Evolutionary conservation across 345 rosid species (phyloP).

Genomic region (Ailanthus altissimus): DNA sequence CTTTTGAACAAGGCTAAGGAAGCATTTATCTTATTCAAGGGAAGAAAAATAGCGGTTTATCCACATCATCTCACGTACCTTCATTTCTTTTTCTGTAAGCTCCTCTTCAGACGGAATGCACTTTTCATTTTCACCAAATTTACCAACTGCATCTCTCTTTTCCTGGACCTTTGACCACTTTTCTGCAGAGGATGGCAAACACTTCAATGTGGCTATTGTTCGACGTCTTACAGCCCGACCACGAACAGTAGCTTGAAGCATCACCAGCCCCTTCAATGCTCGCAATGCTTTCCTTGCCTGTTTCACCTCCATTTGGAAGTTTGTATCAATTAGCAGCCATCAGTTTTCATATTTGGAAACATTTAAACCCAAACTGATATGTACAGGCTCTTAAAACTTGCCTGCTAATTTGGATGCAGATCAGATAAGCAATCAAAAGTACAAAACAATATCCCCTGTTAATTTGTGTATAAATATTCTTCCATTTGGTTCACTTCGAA

Average conservation of each 20-base stretch:
- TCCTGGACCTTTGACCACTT: slow-evolving; percentile 26
- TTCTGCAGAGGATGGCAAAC: slow-evolving; percentile 31
- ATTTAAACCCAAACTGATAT: neutral
- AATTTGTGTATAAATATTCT: neutral
- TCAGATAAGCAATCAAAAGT: neutral
- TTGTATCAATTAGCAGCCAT: neutral
- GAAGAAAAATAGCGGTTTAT: neutral
- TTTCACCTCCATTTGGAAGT: slow-evolving; percentile 21
- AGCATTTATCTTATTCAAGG: neutral
- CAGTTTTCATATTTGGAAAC: neutral
- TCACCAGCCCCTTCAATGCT: slow-evolving; percentile 81
- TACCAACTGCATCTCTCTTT: slow-evolving; percentile 22
- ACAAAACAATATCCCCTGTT: neutral
- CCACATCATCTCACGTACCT: slow-evolving; percentile 30
- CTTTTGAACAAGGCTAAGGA: neutral
- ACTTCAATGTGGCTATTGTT: slow-evolving; percentile 27
- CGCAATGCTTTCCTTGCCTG: slow-evolving; percentile 93
- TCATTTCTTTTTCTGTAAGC: slow-evolving; percentile 39
- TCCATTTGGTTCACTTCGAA: neutral
- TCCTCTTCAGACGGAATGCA: slow-evolving; percentile 35
- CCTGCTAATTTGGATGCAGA: neutral
- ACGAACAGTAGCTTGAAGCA: slow-evolving; percentile 84
- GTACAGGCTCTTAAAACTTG: neutral
- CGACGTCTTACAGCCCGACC: slow-evolving; percentile 69
- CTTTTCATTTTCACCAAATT: slow-evolving; percentile 31